Percentiles rank a stretch among this genome's conserved stretches.
phyloP scores from a whole-genome alignment of 2,329 filamentous ascomycete species.

The Orbilia ellipsospora region DNA sequence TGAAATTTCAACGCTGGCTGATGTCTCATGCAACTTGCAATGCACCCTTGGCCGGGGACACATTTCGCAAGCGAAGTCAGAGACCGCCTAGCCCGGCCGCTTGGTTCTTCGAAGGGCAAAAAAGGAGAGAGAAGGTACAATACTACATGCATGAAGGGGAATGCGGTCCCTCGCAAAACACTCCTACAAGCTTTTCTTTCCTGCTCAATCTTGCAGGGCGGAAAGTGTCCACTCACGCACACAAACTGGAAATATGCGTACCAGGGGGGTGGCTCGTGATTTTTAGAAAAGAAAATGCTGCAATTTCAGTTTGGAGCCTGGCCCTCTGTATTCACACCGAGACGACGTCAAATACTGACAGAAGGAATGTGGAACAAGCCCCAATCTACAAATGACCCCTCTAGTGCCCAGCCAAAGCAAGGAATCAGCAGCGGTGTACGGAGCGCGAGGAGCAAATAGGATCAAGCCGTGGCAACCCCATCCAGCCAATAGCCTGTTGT shows the following conservation, averaged over 20 bases:
- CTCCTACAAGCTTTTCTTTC: conserved; percentile 47
- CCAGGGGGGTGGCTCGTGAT: conserved; percentile 43
- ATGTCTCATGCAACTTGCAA: conserved; percentile 53
- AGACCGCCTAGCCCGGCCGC: conserved; percentile 28
- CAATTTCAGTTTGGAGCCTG: conserved; percentile 54
- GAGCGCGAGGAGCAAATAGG: conserved; percentile 24
- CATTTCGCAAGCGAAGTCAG: conserved; percentile 43
- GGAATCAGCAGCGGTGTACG: conserved; percentile 14
- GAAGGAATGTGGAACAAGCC: conserved; percentile 55
- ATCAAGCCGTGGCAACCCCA: conserved; percentile 33
- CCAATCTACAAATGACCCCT: conserved; percentile 42
- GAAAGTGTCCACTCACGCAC: conserved; percentile 50
- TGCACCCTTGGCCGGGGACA: conserved; percentile 48
- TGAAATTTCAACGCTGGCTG: conserved; percentile 29
- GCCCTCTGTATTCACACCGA: conserved; percentile 43
- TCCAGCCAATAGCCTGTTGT: conserved; percentile 39
- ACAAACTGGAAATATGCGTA: conserved; percentile 23
- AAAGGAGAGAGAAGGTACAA: conserved; percentile 42
- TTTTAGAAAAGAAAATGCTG: conserved; percentile 20
- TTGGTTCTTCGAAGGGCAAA: conserved; percentile 37
- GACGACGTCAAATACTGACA: conserved; percentile 43
- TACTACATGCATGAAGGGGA: background rate
- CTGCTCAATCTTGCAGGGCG: conserved; percentile 43
- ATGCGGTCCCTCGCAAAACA: conserved; percentile 22
- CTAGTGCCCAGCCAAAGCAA: conserved; percentile 21